Conservation (phyloP, 2,329 filamentous ascomycete genomes). For the Diplocarpon mali region DNA sequence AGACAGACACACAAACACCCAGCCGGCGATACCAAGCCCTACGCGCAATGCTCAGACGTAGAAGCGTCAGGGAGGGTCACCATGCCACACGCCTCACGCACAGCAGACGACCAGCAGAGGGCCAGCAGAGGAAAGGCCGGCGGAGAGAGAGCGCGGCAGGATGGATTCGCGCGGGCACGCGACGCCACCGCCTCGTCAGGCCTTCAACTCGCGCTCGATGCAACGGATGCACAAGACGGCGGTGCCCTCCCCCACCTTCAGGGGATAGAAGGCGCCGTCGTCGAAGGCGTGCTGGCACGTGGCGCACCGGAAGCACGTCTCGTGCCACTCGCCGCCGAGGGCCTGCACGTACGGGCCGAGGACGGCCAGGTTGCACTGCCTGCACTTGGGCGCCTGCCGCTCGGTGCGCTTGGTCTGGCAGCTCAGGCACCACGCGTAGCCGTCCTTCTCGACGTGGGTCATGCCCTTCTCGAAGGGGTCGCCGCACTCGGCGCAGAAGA, state of each 20-base stretch:
- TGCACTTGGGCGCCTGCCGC: conserved; percentile 77
- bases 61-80: no score
- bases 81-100: no score
- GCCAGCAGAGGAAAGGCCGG: no score
- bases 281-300: conserved; percentile 49
- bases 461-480: conserved; percentile 73
- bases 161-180: no score
- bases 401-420: conserved; percentile 91
- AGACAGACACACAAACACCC: no score
- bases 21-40: no score
- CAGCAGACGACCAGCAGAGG: no score
- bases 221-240: conserved; percentile 51
- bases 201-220: conserved; percentile 48
- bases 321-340: conserved; percentile 87
- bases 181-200: conserved; percentile 14
- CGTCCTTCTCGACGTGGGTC: conserved; percentile 83
- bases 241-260: conserved; percentile 38
- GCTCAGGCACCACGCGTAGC: conserved; percentile 90
- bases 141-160: no score
- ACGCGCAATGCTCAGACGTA: no score
- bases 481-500: conserved; percentile 97
- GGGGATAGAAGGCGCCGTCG: conserved; percentile 55
- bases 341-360: conserved; percentile 85
- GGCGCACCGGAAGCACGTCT: conserved; percentile 76
- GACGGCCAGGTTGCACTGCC: conserved; percentile 72